These are phyloP conservation scores for Paecilomyces variotii DNA, from an alignment of 2,329 filamentous ascomycete genomes.

Conservation along the genomic window DNA sequence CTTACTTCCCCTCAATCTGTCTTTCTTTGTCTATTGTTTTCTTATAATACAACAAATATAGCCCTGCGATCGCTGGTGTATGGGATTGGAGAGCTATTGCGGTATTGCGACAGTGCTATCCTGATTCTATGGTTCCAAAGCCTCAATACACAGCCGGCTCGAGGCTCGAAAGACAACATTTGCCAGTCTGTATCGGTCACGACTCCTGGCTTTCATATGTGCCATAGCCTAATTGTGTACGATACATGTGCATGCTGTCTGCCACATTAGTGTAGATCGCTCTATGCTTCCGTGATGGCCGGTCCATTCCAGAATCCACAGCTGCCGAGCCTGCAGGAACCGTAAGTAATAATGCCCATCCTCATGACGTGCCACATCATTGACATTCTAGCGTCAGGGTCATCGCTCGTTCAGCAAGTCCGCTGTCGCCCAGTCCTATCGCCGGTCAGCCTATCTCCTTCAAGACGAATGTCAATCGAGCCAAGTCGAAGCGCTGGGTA, in stretches of 20 bases:
- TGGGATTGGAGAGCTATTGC: not conserved
- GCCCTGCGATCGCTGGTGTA: not conserved
- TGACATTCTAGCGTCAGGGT: not conserved
- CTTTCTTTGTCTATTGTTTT: not conserved
- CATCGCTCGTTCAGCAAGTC: conserved; percentile 12
- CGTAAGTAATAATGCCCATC: not conserved
- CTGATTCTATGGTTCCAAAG: not conserved
- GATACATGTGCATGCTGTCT: not conserved
- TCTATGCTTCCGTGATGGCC: not conserved
- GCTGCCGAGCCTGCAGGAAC: not conserved
- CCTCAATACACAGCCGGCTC: not conserved
- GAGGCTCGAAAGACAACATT: not conserved
- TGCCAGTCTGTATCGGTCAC: not conserved
- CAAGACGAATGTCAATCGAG: conserved; percentile 77
- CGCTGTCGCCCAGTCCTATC: conserved; percentile 18
- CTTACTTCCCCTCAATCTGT: not conserved
- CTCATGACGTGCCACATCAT: not conserved
- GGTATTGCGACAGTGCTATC: not conserved
- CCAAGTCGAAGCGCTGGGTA: conserved; percentile 92
- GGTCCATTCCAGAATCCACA: not conserved
- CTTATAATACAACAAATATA: not conserved
- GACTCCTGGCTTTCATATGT: not conserved
- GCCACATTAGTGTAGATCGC: not conserved
- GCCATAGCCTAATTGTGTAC: not conserved
- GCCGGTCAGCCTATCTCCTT: conserved; percentile 50